These are phyloP conservation scores for Verticillium albo-atrum DNA, from an alignment of 2,329 filamentous ascomycete genomes.

Conservation along the genomic window DNA sequence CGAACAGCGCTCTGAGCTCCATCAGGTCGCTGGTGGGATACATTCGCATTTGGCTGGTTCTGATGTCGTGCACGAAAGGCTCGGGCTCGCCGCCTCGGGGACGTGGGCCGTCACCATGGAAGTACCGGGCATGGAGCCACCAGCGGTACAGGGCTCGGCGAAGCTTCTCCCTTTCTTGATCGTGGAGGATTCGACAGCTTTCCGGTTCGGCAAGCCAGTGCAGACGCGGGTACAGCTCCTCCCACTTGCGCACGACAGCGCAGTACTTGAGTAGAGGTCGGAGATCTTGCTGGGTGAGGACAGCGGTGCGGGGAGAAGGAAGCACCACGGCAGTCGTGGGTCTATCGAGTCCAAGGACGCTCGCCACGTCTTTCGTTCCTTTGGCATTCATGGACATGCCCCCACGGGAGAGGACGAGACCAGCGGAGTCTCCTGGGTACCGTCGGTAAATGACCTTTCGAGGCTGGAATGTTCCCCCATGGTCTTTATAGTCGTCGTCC, in stretches of 20 bases:
- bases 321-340: neutral
- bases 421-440: conserved; percentile 23
- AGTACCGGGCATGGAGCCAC: conserved; percentile 51
- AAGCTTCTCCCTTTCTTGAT: conserved; percentile 39
- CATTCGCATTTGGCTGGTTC: conserved; percentile 37
- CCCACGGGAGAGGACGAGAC: conserved; percentile 13
- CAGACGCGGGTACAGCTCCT: conserved; percentile 35
- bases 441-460: conserved; percentile 34
- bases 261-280: conserved; percentile 27
- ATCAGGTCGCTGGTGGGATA: conserved; percentile 38
- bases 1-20: conserved; percentile 40
- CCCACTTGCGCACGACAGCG: conserved; percentile 31
- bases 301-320: conserved; percentile 15
- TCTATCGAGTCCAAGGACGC: neutral
- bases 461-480: conserved; percentile 29
- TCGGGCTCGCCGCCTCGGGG: conserved; percentile 32
- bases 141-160: conserved; percentile 47
- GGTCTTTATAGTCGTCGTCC: conserved; percentile 25
- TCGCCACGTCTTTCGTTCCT: neutral
- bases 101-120: conserved; percentile 39
- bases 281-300: conserved; percentile 28
- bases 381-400: neutral
- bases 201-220: conserved; percentile 42
- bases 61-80: conserved; percentile 32
- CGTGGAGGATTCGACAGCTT: conserved; percentile 37